Base-by-base conservation (phyloP, 2,329 filamentous ascomycete genomes). In the Aspergillus carbonarius region DNA sequence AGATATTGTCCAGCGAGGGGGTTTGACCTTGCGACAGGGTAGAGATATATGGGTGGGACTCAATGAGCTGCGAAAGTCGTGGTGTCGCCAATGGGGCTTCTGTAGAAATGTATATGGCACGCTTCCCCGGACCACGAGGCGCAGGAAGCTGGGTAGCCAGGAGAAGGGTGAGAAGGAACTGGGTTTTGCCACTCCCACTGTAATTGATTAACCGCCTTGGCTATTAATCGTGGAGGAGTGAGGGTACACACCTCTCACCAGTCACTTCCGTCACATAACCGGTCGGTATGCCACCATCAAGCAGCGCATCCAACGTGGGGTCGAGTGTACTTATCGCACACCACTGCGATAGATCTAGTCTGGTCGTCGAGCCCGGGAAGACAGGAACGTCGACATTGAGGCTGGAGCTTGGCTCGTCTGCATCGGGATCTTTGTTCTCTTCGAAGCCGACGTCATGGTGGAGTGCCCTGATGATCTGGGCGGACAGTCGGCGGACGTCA, bases 21-120 rank as follows among this genome's bases (percentile, higher is more conserved):
- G 78, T 66, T 15, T 75, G 63, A 18, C 68, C 64, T 6, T 70
- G 57, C 1, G 77, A 64, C 15, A 84, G 70, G 20, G 67, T 67
- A 25, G 74, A 73, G 58, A 96, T 81, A 51, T 81, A 70, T 0
- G 88, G 86, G 72, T 96, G 86, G 47, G 79, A 80, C 23, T 80
- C 73, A 1, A 97, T 83, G 62, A 99, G 87, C 74, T 98, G 92
- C 0, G 86, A 78, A 0, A 99, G 85, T 18, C 95, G 90, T 2
- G 80, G 85, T 5, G 93, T 98, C 18, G 92, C 87, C 1, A 99
- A 84, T 0, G 90, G 82, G 0, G 92, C 88, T 78, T 99, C 95
- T 44, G 95, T 98, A 1, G 93, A 96, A 68, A 99, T 90, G 80
- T 99, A 99, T 35, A 99, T 82, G 0, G 91, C 89, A n/a, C 87